These are phyloP conservation scores for Combretum micranthum DNA, from an alignment of 345 rosid species.

Conservation along the genomic window DNA sequence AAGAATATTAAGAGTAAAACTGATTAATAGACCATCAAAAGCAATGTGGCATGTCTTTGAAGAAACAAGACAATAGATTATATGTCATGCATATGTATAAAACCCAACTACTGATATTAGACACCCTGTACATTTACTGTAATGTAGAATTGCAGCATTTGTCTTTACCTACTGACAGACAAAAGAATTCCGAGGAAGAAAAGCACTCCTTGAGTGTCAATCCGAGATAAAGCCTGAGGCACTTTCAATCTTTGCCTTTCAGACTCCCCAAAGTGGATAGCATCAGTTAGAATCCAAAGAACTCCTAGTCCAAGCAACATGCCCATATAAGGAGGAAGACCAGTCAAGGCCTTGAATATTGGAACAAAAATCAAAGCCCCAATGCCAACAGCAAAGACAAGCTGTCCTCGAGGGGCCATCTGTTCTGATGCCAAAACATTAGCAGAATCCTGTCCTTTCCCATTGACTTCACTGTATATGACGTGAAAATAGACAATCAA, in stretches of 20 bases:
- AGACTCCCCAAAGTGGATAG: constrained; percentile 91
- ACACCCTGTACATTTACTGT: constrained; percentile 1
- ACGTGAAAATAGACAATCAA: constrained; percentile 20
- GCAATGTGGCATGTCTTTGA: no score
- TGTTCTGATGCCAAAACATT: constrained; percentile 73
- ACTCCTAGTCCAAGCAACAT: constrained; percentile 94
- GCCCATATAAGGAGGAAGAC: constrained; percentile 96
- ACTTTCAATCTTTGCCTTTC: constrained; percentile 85
- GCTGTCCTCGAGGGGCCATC: constrained; percentile 90
- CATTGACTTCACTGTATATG: constrained; percentile 72
- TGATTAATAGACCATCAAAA: no score
- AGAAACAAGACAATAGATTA: no score
- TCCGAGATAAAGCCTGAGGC: constrained; percentile 90
- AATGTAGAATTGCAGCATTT: background rate
- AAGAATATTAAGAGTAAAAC: no score
- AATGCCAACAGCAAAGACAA: constrained; percentile 74
- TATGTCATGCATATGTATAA: no score
- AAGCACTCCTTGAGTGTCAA: constrained; percentile 88
- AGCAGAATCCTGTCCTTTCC: constrained; percentile 56
- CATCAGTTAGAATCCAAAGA: constrained; percentile 94
- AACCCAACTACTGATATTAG: no score
- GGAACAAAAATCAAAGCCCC: constrained; percentile 94
- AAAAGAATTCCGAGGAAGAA: constrained; percentile 95
- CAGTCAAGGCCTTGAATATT: constrained; percentile 83
- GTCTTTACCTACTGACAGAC: constrained; percentile 73